phyloP scores from a whole-genome alignment of 768 basidiomycete genomes.

The Suillus discolor region DNA sequence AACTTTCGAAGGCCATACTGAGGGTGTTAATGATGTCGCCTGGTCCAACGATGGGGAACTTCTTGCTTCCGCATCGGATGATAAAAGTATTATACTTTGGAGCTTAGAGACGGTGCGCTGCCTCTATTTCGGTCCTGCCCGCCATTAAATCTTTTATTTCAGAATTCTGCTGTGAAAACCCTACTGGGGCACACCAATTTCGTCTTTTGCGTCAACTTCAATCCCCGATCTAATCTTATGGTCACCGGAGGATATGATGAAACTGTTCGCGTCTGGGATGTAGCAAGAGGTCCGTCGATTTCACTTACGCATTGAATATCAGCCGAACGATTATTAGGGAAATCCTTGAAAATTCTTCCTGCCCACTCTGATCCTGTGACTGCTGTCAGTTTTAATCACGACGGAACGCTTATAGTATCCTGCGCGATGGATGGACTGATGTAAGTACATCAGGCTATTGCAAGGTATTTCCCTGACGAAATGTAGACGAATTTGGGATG shows the following conservation, averaged over 20 bases:
- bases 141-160: conserved; percentile 7
- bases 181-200: conserved; percentile 90
- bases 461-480: conserved; percentile 9
- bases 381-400: conserved; percentile 90
- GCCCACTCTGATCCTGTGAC: conserved; percentile 98
- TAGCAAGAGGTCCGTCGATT: conserved; percentile 67
- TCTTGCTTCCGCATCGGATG: conserved; percentile 92
- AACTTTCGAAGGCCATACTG: conserved; percentile 72
- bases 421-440: conserved; percentile 97
- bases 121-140: conserved; percentile 8
- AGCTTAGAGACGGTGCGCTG: conserved; percentile 61
- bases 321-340: conserved; percentile 49
- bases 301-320: background rate
- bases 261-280: conserved; percentile 96
- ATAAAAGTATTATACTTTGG: conserved; percentile 89
- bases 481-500: conserved; percentile 93
- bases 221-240: conserved; percentile 85
- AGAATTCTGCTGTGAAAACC: conserved; percentile 64
- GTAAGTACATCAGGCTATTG: conserved; percentile 47
- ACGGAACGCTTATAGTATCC: conserved; percentile 93
- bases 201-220: conserved; percentile 93
- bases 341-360: conserved; percentile 83
- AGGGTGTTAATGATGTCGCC: conserved; percentile 89
- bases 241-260: conserved; percentile 97
- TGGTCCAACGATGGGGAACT: conserved; percentile 85